phyloP scores from a whole-genome alignment of 176 grass and related monocot species.

The Pontederia crassipes region DNA sequence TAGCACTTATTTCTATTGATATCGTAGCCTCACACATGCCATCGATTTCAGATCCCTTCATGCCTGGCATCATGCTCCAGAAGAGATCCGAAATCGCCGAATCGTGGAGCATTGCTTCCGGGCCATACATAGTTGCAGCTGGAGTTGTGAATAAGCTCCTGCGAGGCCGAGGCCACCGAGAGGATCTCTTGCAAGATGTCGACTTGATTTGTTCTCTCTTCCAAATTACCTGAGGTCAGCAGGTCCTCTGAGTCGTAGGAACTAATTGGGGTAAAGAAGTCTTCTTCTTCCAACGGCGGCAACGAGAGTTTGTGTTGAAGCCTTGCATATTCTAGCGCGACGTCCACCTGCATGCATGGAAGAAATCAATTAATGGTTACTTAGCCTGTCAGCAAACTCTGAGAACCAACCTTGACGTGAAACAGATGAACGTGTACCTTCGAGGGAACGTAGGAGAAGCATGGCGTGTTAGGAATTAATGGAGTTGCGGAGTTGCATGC shows the following conservation, averaged over 20 bases:
- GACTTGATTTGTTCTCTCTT: conserved; percentile 38
- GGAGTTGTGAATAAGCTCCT: conserved; percentile 56
- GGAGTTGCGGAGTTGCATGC: conserved; percentile 35
- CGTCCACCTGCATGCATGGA: conserved; percentile 44
- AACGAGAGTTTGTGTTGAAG: conserved; percentile 73
- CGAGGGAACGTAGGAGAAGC: conserved; percentile 52
- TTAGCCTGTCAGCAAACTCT: background rate
- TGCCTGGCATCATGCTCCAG: conserved; percentile 30
- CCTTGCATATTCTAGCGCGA: conserved; percentile 68
- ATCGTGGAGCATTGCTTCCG: conserved; percentile 27
- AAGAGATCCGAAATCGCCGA: conserved; percentile 36
- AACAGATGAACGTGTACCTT: conserved; percentile 30
- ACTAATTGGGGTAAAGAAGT: conserved; percentile 41
- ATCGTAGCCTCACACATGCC: background rate
- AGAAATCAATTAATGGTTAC: background rate
- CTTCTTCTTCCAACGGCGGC: conserved; percentile 63
- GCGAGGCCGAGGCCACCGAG: conserved; percentile 55
- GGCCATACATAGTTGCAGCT: conserved; percentile 53
- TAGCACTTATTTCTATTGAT: conserved; percentile 50
- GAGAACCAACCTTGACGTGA: too few species aligned
- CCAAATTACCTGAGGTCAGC: conserved; percentile 20
- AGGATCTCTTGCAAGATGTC: conserved; percentile 57
- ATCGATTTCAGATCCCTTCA: conserved; percentile 25
- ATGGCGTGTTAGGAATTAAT: conserved; percentile 30
- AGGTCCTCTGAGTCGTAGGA: conserved; percentile 33